Evolutionary conservation across 441 rosid species (phyloP), one percentile per base, ranked within the genome.

Genomic region (Brassica hybrid): DNA sequence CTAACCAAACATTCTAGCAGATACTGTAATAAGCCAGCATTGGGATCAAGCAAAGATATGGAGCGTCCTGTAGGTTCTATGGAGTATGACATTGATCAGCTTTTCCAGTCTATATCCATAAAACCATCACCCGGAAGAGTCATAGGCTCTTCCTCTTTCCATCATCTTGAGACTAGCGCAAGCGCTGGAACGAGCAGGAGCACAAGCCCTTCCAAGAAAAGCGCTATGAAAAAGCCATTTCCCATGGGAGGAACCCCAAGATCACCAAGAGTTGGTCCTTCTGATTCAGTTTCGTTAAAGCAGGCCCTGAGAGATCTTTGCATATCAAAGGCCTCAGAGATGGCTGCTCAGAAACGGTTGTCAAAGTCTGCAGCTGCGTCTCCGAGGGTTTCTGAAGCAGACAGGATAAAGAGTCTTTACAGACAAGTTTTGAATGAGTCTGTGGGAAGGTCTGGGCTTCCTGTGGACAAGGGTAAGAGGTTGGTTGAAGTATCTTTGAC

Each of bases 261-360:
- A 9, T 88, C 94, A 36, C 89, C 96, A 0, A 80, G 91, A 64
- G 64, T 80, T 59, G 90, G 91, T 56, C 73, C 75, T 81, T 83
- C 92, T 9, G 96, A 93, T 74, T 69, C 89, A 1, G 80, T 88
- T 74, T 89, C 94, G 36, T 65, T 93, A 83, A 93, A 93, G 90
- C 98, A 91, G 77, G 92, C 98, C 9, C 72, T 91, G 66, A 84
- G 98, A 84, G 97, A 93, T 64, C 89, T 90, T 78, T 91, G 94
- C 81, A 72, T 93, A 68, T 91, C 94, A 8, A 93, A 91, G 84
- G 98, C 98, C 50, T 91, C 96, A n/a, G 96, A 93, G 83, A 91
- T 86, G 92, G 98, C 97, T 76, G 91, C 94, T 18, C 83, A 83
- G 85, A 93, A 84, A 81, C 84, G 94, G 66, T 58, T 82, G 19